Conservation (phyloP, 345 rosid genomes). For the Pugionium cornutum region DNA sequence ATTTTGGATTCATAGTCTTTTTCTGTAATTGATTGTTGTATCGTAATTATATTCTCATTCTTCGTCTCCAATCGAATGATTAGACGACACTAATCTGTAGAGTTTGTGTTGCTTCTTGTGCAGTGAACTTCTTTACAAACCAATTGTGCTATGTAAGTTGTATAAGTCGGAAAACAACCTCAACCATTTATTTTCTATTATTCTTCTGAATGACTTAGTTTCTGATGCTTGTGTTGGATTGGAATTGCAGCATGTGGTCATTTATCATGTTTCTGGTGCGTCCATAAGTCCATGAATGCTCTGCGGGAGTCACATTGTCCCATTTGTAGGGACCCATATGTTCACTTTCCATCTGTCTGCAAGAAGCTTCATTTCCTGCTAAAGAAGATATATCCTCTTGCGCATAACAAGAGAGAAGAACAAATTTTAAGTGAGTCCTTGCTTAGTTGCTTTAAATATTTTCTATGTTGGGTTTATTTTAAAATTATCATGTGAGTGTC, state of each 20-base stretch:
- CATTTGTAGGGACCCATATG: slow-evolving; percentile 62
- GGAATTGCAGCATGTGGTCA: slow-evolving; percentile 76
- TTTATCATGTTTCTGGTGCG: slow-evolving; percentile 93
- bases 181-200: neutral
- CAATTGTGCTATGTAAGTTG: slow-evolving; percentile 71
- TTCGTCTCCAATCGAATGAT: neutral
- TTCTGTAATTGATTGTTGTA: slow-evolving; percentile 12
- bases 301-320: slow-evolving; percentile 56
- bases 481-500: too few relatives aligned
- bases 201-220: neutral
- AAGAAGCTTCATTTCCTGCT: slow-evolving; percentile 63
- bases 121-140: slow-evolving; percentile 94
- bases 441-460: neutral
- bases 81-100: neutral
- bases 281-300: slow-evolving; percentile 58
- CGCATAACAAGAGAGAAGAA: slow-evolving; percentile 55
- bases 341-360: slow-evolving; percentile 70
- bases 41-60: neutral
- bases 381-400: slow-evolving; percentile 61
- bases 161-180: neutral
- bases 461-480: neutral
- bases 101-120: slow-evolving; percentile 21
- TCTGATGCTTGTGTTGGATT: slow-evolving; percentile 1
- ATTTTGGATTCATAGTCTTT: neutral
- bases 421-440: slow-evolving; percentile 54